Evolutionary conservation across 345 rosid species (phyloP).

Genomic region (Erucastrum elatum): DNA sequence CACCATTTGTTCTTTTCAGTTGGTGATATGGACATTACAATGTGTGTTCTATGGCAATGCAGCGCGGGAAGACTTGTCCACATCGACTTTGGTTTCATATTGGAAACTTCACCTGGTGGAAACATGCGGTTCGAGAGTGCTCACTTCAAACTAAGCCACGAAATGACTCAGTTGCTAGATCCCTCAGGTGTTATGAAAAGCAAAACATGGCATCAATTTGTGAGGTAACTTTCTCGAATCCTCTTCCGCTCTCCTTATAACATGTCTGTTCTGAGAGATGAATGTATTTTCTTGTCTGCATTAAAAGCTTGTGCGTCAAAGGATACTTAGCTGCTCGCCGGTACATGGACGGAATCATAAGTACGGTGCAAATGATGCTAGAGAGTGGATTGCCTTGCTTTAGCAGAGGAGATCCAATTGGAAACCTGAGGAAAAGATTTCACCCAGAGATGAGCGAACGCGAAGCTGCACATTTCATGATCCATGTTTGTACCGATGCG

Average conservation of each 20-base stretch:
- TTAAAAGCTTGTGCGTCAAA: slow-evolving; percentile 67
- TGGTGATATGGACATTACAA: not conserved
- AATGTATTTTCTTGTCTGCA: not conserved
- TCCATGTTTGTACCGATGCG: slow-evolving; percentile 68
- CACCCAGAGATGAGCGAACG: slow-evolving; percentile 89
- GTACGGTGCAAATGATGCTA: slow-evolving; percentile 69
- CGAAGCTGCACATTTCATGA: slow-evolving; percentile 89
- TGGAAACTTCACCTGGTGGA: slow-evolving; percentile 85
- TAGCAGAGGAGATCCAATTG: slow-evolving; percentile 84
- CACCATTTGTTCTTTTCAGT: not conserved
- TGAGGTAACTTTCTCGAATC: slow-evolving; percentile 47
- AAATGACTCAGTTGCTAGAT: slow-evolving; percentile 87
- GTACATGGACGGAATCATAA: slow-evolving; percentile 78
- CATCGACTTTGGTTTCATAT: slow-evolving; percentile 87
- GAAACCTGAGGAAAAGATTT: slow-evolving; percentile 82
- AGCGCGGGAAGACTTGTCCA: slow-evolving; percentile 88
- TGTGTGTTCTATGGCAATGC: slow-evolving; percentile 33
- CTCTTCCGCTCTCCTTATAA: not conserved
- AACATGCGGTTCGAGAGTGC: slow-evolving; percentile 92
- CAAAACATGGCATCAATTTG: slow-evolving; percentile 68
- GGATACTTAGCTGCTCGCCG: slow-evolving; percentile 83
- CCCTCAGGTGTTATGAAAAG: slow-evolving; percentile 88
- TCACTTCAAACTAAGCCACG: slow-evolving; percentile 91
- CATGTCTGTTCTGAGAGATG: not conserved
- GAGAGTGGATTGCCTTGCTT: slow-evolving; percentile 91